A percentile compares a stretch with the other conserved stretches of the same genome.
Conservation (phyloP, 139 green algal genomes). For the Chlamydomonas asymmetrica region DNA sequence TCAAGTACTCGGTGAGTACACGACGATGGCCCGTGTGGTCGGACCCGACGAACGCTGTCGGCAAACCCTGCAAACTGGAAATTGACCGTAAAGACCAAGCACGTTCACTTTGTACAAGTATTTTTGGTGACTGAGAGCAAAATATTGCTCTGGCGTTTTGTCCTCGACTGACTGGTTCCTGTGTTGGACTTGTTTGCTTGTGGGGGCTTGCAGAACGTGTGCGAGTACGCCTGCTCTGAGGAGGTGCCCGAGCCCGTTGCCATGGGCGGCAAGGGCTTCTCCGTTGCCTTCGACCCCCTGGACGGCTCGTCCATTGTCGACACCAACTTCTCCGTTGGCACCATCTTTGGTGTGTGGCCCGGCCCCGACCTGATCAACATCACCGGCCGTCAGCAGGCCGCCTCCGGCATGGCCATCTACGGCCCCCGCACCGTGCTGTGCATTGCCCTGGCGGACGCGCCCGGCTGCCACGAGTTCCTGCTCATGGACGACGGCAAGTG, state of each 20-base stretch:
- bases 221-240: conserved; percentile 90
- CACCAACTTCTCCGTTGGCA: conserved; percentile 96
- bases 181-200: too few species aligned
- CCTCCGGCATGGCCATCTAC: conserved; percentile 90
- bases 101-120: background rate
- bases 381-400: conserved; percentile 81
- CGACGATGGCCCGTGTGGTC: too few species aligned
- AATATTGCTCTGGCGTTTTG: too few species aligned
- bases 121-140: too few species aligned
- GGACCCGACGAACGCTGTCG: too few species aligned
- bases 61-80: too few species aligned
- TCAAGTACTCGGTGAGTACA: conserved; percentile 80
- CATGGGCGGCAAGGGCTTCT: conserved; percentile 83
- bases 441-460: conserved; percentile 85
- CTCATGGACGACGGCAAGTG: conserved; percentile 96
- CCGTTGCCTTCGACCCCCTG: conserved; percentile 92
- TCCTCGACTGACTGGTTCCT: too few species aligned
- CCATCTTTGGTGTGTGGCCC: conserved; percentile 94
- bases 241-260: conserved; percentile 91
- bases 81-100: background rate
- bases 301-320: conserved; percentile 94
- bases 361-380: conserved; percentile 80
- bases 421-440: conserved; percentile 90
- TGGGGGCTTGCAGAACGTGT: conserved; percentile 66
- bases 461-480: conserved; percentile 94